Evolutionary conservation across 2,329 filamentous ascomycete genomes (phyloP).

Genomic region (Fusarium sp.): DNA sequence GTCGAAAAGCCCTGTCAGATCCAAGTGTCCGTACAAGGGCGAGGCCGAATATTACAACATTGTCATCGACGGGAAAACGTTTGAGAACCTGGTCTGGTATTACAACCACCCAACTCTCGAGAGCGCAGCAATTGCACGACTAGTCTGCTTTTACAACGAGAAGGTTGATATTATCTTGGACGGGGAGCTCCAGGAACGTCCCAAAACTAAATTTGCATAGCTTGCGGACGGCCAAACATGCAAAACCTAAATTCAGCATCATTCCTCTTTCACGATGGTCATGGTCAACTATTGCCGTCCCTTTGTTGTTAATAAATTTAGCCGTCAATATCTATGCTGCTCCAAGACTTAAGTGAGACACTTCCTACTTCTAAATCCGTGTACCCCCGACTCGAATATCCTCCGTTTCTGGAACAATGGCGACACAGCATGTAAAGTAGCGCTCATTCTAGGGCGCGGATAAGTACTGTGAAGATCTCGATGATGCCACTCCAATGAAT

Average conservation of each 20-base stretch:
- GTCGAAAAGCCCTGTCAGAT: conserved; percentile 59
- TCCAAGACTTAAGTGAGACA: not conserved
- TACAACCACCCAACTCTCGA: conserved; percentile 67
- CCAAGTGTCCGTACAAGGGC: conserved; percentile 74
- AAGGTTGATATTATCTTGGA: conserved; percentile 71
- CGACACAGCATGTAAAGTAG: not conserved
- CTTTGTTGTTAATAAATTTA: not conserved
- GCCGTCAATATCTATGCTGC: not conserved
- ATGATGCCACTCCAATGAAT: not conserved
- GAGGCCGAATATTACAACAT: conserved; percentile 70
- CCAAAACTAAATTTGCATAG: conserved; percentile 41
- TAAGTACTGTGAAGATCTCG: not conserved
- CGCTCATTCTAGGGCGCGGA: not conserved
- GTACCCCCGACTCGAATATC: not conserved
- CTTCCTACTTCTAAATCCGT: not conserved
- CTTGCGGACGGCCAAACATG: not conserved
- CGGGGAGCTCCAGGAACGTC: conserved; percentile 51
- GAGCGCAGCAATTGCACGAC: conserved; percentile 62
- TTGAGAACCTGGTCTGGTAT: conserved; percentile 68
- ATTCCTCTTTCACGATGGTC: not conserved
- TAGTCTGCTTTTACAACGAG: conserved; percentile 74
- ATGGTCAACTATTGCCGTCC: not conserved
- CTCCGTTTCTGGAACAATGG: not conserved
- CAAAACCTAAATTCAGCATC: not conserved
- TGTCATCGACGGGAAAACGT: conserved; percentile 53